phyloP scores from a whole-genome alignment of 768 basidiomycete species.

The Leccinum disarticulatum region DNA sequence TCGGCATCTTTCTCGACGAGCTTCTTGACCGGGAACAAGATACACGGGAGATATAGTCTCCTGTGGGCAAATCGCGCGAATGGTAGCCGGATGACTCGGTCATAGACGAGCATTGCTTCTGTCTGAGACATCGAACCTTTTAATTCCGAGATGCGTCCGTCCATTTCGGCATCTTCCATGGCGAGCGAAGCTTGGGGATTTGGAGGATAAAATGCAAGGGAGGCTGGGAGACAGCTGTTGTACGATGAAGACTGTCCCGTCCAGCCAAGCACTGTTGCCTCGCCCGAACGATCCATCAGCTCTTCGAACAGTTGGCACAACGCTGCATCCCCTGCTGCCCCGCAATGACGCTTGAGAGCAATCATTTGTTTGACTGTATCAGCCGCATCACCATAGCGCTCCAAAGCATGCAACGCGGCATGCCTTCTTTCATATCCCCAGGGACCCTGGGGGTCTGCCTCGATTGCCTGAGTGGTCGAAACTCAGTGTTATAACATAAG shows the following conservation, averaged over 20 bases:
- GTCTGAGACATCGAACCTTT: not conserved
- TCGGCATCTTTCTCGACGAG: not conserved
- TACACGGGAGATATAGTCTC: conserved; percentile 10
- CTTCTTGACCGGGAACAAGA: conserved; percentile 5
- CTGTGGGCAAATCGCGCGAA: conserved; percentile 1
- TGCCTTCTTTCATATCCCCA: conserved; percentile 4
- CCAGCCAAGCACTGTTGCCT: too few species aligned
- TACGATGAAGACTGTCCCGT: too few species aligned
- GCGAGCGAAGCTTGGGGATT: too few species aligned
- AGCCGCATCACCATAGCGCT: conserved; percentile 1
- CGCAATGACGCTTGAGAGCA: not conserved
- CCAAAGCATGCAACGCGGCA: not conserved
- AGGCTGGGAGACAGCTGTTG: too few species aligned
- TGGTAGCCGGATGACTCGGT: not conserved
- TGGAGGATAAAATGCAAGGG: too few species aligned
- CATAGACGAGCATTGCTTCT: not conserved
- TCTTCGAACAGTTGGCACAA: too few species aligned
- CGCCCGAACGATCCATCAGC: too few species aligned
- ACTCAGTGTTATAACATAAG: not conserved
- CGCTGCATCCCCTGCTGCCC: too few species aligned
- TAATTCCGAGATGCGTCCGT: not conserved
- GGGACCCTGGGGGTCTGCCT: not conserved
- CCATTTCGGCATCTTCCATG: not conserved
- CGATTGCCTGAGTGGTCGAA: not conserved
- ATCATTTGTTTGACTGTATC: not conserved